Conservation (phyloP, 1,139 yeast genomes). For the Candida sp. region DNA sequence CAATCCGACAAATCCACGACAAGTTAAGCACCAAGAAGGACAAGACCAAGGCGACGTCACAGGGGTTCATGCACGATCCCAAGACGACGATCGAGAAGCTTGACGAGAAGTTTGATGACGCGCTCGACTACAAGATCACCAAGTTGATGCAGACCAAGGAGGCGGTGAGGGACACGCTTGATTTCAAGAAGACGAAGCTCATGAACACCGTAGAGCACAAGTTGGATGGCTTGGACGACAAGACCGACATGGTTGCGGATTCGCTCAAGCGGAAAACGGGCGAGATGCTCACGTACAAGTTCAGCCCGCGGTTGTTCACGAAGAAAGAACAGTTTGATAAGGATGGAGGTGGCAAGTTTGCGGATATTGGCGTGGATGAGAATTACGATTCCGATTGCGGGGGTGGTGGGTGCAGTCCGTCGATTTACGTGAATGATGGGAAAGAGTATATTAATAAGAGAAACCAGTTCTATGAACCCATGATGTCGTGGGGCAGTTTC, state of each 20-base stretch:
- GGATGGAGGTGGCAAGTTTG: not conserved
- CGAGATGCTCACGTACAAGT: conserved; percentile 10
- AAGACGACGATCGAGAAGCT: conserved; percentile 20
- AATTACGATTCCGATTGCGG: conserved; percentile 4
- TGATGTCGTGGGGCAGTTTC: not conserved
- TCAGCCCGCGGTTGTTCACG: conserved; percentile 17
- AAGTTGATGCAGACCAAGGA: conserved; percentile 18
- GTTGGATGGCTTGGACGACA: conserved; percentile 13
- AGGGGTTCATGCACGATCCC: conserved; percentile 25
- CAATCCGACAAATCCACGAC: conserved; percentile 26
- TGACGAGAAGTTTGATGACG: conserved; percentile 25
- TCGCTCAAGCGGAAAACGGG: conserved; percentile 7
- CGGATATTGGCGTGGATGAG: not conserved
- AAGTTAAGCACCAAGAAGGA: conserved; percentile 19
- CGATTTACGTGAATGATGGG: conserved; percentile 6
- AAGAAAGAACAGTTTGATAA: conserved; percentile 10
- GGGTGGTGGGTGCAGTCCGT: not conserved
- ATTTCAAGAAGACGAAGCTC: conserved; percentile 10
- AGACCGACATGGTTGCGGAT: conserved; percentile 12
- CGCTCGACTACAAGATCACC: conserved; percentile 15
- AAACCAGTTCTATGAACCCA: conserved; percentile 9
- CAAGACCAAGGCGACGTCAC: conserved; percentile 21
- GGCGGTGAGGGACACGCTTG: conserved; percentile 13
- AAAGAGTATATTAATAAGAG: conserved; percentile 13
- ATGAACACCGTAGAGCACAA: conserved; percentile 6